phyloP scores from a whole-genome alignment of 129 eudicot genomes.

The Heracleum sosnowskyi region DNA sequence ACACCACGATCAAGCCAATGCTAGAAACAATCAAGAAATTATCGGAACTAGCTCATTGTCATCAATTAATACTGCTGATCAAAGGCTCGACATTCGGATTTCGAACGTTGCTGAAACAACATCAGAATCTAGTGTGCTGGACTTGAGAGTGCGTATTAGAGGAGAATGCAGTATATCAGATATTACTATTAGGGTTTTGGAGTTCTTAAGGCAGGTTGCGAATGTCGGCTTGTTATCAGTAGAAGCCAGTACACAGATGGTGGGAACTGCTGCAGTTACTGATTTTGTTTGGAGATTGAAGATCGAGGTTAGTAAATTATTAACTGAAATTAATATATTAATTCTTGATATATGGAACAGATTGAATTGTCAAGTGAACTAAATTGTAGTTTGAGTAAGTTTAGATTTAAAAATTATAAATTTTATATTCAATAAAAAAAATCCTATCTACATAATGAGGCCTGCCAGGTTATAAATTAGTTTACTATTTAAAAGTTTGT shows the following conservation, averaged over 20 bases:
- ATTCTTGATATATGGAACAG: too few relatives aligned
- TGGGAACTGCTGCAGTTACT: constrained; percentile 19
- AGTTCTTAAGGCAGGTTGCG: constrained; percentile 36
- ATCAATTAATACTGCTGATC: constrained; percentile 8
- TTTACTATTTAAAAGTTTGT: not conserved
- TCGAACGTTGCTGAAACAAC: constrained; percentile 35
- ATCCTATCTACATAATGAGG: too few relatives aligned
- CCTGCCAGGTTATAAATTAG: too few relatives aligned
- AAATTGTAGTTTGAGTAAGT: too few relatives aligned
- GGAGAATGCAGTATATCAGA: constrained; percentile 40
- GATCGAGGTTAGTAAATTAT: constrained; percentile 52
- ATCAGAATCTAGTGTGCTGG: constrained; percentile 30
- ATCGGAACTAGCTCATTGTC: not conserved
- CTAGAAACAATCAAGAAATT: constrained; percentile 7
- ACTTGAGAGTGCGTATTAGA: constrained; percentile 41
- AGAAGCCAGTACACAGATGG: constrained; percentile 32
- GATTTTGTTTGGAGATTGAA: constrained; percentile 37
- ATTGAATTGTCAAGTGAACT: too few relatives aligned
- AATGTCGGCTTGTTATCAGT: constrained; percentile 35
- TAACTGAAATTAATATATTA: too few relatives aligned
- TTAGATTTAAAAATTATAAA: too few relatives aligned
- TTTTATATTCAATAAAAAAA: too few relatives aligned
- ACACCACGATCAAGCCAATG: not conserved
- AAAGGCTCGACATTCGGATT: constrained; percentile 26
- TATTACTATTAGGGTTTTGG: constrained; percentile 34